These are phyloP conservation scores for Chaetomiaceae sp. DNA, from an alignment of 2,329 filamentous ascomycete species.

Conservation along the genomic window DNA sequence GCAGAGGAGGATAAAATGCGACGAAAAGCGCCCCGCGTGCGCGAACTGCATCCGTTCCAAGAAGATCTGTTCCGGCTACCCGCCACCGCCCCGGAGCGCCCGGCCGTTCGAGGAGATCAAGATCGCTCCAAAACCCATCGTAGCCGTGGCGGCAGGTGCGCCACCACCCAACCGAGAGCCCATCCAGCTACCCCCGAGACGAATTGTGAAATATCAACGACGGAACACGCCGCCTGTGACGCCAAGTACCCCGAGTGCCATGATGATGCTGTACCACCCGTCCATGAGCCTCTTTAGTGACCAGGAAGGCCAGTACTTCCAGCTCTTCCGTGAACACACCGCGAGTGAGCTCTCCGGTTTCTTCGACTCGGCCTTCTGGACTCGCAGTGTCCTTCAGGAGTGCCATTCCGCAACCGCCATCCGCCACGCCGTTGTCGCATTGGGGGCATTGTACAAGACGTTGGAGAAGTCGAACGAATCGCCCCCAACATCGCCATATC, in stretches of 20 bases:
- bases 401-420: conserved; percentile 59
- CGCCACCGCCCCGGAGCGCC: conserved; percentile 48
- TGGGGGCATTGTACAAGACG: conserved; percentile 64
- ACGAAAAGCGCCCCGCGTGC: conserved; percentile 44
- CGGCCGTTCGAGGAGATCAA: conserved; percentile 44
- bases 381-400: conserved; percentile 56
- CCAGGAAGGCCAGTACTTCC: conserved; percentile 56
- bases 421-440: conserved; percentile 60
- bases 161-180: conserved; percentile 24
- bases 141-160: conserved; percentile 14
- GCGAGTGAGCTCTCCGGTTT: conserved; percentile 62
- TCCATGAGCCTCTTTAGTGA: conserved; percentile 47
- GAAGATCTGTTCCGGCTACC: conserved; percentile 58
- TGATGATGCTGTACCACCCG: conserved; percentile 35
- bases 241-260: conserved; percentile 24
- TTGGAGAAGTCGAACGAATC: conserved; percentile 54
- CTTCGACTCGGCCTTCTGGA: conserved; percentile 65
- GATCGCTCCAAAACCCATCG: conserved; percentile 46
- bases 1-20: conserved; percentile 61
- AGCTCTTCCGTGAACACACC: conserved; percentile 57
- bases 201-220: conserved; percentile 28
- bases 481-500: conserved; percentile 40
- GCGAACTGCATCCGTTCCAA: conserved; percentile 51
- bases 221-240: conserved; percentile 36
- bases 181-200: conserved; percentile 23